A percentile compares a stretch with the other conserved stretches of the same genome.
Conservation (phyloP, 2,329 filamentous ascomycete genomes). For the Monosporascus ibericus region DNA sequence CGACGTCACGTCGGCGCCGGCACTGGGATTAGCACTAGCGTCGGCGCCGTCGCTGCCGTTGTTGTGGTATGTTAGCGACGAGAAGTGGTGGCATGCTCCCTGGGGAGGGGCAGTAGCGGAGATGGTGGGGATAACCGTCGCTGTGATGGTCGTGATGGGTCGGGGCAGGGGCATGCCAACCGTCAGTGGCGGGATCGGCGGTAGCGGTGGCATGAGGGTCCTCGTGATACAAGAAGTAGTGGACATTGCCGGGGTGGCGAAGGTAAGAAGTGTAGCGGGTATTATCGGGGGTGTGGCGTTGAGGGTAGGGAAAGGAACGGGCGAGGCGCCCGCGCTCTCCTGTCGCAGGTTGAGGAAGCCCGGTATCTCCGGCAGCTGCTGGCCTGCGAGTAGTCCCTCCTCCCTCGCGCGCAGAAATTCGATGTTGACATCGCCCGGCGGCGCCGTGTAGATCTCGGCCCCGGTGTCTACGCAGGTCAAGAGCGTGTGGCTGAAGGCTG, state of each 20-base stretch:
- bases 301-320: too few relatives aligned
- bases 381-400: conserved; percentile 22
- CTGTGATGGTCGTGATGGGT: not conserved
- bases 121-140: not conserved
- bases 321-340: conserved; percentile 14
- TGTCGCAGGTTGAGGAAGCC: conserved; percentile 19
- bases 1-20: conserved; percentile 4
- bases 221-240: too few relatives aligned
- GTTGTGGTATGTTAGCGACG: not conserved
- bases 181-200: not conserved
- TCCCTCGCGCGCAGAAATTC: conserved; percentile 22
- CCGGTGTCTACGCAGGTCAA: conserved; percentile 21
- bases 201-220: not conserved
- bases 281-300: too few relatives aligned
- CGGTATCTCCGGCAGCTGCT: conserved; percentile 19
- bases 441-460: conserved; percentile 25
- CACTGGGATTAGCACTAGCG: conserved; percentile 10
- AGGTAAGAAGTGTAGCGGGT: too few relatives aligned
- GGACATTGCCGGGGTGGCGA: too few relatives aligned
- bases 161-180: not conserved
- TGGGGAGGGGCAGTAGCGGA: not conserved
- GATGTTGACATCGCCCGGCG: conserved; percentile 13
- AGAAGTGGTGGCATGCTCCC: too few relatives aligned
- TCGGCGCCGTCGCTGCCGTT: conserved; percentile 15
- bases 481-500: conserved; percentile 22